Base-by-base conservation (phyloP, 1,139 yeast species). In the Pneumocystis jirovecii region DNA sequence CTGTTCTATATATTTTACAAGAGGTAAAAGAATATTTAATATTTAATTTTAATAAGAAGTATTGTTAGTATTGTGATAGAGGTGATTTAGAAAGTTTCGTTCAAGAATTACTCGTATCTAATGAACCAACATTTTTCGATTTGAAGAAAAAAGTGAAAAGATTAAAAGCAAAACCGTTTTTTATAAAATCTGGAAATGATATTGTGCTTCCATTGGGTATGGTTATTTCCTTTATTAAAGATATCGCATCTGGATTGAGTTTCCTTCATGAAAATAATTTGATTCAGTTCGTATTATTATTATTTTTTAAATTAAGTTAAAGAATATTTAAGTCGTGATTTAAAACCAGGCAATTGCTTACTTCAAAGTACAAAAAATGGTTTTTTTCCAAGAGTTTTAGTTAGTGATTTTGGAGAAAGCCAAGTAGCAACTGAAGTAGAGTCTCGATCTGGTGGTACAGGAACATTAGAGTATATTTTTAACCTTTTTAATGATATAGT, bases 361-460 rank as follows among this genome's bases (percentile, higher is more conserved):
- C 70, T 67, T 5, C 71, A 67, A 37, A 63, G 67, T 50, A 70
- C 70, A 0, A 75, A 73, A 1, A 70, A 76, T 0, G 68, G 71
- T 1, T 69, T 70, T 31, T 76, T 86, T 6, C 96, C 96, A 0
- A 82, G 81, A 31, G 82, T 88, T 0, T 78, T 89, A 25, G 93
- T 90, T 12, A 86, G 95, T 56, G 96, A 90, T 75, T 87, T 90
- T 74, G 96, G 97, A 1, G 96, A 90, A 73, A 89, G 95, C 3
- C 89, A 87, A 69, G 78, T 87, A 69, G 85, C 85, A 62, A 89
- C 87, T 1, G 79, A 80, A 35, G 72, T 73, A 63, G 74, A 88
- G 65, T 73, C 76, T 7, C 85, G 85, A 0, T 82, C 86, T 10
- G 96, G 96, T 0, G 82, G 85, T 63, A 89, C 96, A 0, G 96